Base-by-base conservation (phyloP, 1,139 yeast species). In the Taiozyma sp. region DNA sequence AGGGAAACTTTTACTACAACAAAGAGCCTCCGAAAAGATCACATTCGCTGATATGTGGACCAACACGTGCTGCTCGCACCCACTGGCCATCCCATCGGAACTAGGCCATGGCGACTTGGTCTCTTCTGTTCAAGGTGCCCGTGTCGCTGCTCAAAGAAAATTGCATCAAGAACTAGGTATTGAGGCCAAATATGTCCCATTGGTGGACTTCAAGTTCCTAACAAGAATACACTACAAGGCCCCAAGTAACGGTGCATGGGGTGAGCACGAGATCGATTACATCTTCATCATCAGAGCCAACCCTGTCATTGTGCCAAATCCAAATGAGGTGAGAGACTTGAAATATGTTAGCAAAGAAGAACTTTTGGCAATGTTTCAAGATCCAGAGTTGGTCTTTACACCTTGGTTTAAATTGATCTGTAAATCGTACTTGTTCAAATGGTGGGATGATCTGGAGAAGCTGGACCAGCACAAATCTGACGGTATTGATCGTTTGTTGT, bases 351-450 rank as follows among this genome's bases (percentile, higher is more conserved):
- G 81, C 42, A 80, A 79, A 34, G 71, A 72, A 1, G 85, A 87
- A 59, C 76, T 95, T 61, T 79, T 82, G 63, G 73, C 67, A 16
- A 88, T 95, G 97, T 88, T 93, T 67, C 63, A 76, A 35, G 89
- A 90, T 64, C 62, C 71, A 19, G 53, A 62, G 4, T 74, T 86
- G 56, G 77, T 80, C 21, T 95, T 93, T 69, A 93, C 99, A 6
- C 99, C 99, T 11, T 93, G 99, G 99, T 93, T 93, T 75, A 90
- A 89, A 70, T 80, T 93, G 59, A 93, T 93, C 61, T 95, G 99
- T 68, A 90, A 93, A 64, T 82, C 88, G 47, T 88, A 88, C 65
- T 75, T 93, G 64, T 93, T 88, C 73, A 77, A 87, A 58, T 93
- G 99, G 99, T 93, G 99, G 99, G 77, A 76, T 47, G 77, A 81